Evolutionary conservation across 2,329 filamentous ascomycete genomes (phyloP).

Genomic region (Neofusicoccum kwambonambiense): DNA sequence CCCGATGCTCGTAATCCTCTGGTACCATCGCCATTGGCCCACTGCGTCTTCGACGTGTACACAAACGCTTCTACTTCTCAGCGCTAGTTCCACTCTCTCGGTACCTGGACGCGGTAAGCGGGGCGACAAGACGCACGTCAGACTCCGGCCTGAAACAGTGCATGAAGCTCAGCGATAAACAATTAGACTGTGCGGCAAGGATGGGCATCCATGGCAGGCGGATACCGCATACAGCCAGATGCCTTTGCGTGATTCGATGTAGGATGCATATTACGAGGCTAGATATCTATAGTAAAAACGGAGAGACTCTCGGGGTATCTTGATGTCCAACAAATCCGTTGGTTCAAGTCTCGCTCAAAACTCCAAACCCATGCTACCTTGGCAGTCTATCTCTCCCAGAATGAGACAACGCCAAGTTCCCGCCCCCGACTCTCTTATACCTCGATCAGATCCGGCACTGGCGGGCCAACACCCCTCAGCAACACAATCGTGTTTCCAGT

Average conservation of each 20-base stretch:
- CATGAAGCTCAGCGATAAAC: background rate
- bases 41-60: background rate
- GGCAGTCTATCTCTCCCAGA: background rate
- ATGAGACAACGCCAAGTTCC: background rate
- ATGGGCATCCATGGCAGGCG: too few species aligned
- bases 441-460: constrained; percentile 69
- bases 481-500: constrained; percentile 90
- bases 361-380: background rate
- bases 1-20: background rate
- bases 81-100: background rate
- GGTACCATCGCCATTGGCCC: too few species aligned
- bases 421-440: constrained; percentile 20
- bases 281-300: background rate
- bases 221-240: too few species aligned
- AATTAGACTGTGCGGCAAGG: background rate
- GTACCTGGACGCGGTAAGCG: background rate
- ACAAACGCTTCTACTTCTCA: background rate
- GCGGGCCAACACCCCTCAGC: constrained; percentile 78
- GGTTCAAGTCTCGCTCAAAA: constrained; percentile 3
- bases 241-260: background rate
- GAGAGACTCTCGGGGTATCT: background rate
- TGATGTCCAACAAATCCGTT: background rate
- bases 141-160: background rate
- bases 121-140: background rate
- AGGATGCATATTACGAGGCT: background rate